Base-by-base conservation (phyloP, 2,329 filamentous ascomycete genomes). In the Myriosclerotinia duriaeana region DNA sequence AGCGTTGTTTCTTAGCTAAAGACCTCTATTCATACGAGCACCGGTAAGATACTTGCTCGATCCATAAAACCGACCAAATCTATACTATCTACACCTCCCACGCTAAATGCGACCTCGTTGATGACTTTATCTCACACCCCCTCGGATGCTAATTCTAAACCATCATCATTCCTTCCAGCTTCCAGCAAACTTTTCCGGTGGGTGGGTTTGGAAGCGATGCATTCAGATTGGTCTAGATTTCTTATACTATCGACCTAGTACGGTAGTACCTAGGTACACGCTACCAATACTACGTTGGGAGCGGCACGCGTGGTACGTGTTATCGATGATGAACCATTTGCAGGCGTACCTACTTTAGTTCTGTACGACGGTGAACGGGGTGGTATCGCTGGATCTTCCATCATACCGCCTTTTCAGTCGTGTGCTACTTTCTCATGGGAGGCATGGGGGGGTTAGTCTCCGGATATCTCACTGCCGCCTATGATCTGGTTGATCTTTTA, bases 391-490 rank as follows among this genome's bases (percentile, higher is more conserved):
- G 6, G 17, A 54, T 38, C 20, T 36, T 38, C 44, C 12, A 60
- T 60, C 44, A 50, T 60, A 60, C 56, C 56, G 56, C 56, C 44
- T 8, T 50, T 60, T 60, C 56, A 42, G 30, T 40, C 46, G 11
- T 7, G 44, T 30, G 12, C 15, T 7, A 14, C 7, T 8, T 7
- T 40, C n/a, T 17, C 20, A n/a, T n/a, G n/a, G n/a, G n/a, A n/a
- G n/a, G 17, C 30, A 20, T 14, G 26, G 9, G 8, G 26, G 9
- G 26, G 36, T 48, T 48, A 9, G 42, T 22, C 22, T 20, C 44
- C 20, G 20, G 34, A 30, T 17, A 17, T 14, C 5, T 22, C 53
- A 58, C 26, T 58, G 26, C 30, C 26, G 52, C 4, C 52, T 54
- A 54, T 54, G 26, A 9, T 26, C 22, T 58, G 17, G 55, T 34